Percentiles rank a stretch among this genome's conserved stretches.
Conservation (phyloP, 305 asterid genomes). For the Plantago lanceolata region DNA sequence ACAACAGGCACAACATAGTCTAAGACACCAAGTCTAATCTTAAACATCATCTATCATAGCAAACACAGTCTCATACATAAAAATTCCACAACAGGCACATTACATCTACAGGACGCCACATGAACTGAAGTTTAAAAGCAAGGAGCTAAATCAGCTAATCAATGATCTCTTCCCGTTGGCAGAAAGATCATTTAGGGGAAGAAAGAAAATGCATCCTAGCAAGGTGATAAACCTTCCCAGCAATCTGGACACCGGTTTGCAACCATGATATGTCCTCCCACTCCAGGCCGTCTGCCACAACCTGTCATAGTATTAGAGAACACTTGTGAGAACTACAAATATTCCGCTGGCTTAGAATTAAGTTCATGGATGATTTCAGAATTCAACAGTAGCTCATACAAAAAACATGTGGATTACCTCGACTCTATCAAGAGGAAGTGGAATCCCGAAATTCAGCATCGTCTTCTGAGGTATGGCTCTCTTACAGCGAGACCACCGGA, state of each 20-base stretch:
- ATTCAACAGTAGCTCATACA: not conserved
- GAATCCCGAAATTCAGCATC: conserved; percentile 70
- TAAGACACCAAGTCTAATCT: too few species aligned
- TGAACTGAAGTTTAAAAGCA: not conserved
- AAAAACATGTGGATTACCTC: conserved; percentile 49
- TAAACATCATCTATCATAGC: too few species aligned
- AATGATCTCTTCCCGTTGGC: not conserved
- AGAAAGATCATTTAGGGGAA: conserved; percentile 37
- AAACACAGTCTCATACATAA: not conserved
- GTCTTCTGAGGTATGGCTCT: conserved; percentile 63
- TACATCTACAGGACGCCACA: too few species aligned
- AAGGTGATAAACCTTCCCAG: conserved; percentile 75
- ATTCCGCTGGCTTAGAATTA: not conserved
- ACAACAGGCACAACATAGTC: not conserved
- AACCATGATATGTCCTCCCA: conserved; percentile 94
- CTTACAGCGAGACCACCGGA: conserved; percentile 83
- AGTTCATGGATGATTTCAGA: not conserved
- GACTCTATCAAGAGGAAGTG: conserved; percentile 66
- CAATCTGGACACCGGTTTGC: conserved; percentile 75
- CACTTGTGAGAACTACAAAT: not conserved
- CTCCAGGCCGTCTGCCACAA: conserved; percentile 76
- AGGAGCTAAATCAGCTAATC: not conserved
- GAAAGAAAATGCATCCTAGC: conserved; percentile 88
- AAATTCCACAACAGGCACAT: not conserved
- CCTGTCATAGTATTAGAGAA: conserved; percentile 33